Percentiles rank a stretch among this genome's conserved stretches.
Conservation (phyloP, 75 land plant species). For the Selaginella tamariscina region DNA sequence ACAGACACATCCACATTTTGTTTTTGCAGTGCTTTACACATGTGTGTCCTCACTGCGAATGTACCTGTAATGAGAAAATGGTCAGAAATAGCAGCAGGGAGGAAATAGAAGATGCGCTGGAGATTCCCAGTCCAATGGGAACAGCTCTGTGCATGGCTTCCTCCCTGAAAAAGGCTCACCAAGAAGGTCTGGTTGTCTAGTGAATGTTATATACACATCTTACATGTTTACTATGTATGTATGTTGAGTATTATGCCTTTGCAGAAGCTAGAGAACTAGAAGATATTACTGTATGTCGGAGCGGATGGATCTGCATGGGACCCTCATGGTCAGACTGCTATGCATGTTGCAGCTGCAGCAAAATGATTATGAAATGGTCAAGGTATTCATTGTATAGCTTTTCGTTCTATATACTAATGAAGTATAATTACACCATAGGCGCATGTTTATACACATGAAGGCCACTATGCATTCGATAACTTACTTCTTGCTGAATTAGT, state of each 20-base stretch:
- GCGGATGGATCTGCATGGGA: slow-evolving; percentile 74
- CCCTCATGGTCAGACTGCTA: slow-evolving; percentile 48
- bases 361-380: slow-evolving; percentile 76
- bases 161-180: slow-evolving; percentile 76
- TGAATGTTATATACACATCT: not conserved
- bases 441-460: too few species aligned
- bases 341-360: slow-evolving; percentile 76
- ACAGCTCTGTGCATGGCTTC: slow-evolving; percentile 92
- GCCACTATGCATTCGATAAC: too few species aligned
- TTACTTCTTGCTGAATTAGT: too few species aligned
- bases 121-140: slow-evolving; percentile 55
- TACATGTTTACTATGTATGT: too few species aligned
- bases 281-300: slow-evolving; percentile 62
- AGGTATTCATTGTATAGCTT: slow-evolving; percentile 43
- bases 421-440: too few species aligned
- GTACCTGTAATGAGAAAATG: slow-evolving; percentile 73
- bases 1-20: too few species aligned
- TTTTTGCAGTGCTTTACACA: slow-evolving; percentile 61
- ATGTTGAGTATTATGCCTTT: not conserved
- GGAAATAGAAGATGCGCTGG: slow-evolving; percentile 54
- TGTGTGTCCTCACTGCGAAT: slow-evolving; percentile 72
- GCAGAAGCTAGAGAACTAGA: slow-evolving; percentile 80
- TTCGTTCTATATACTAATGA: too few species aligned
- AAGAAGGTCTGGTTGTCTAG: too few species aligned
- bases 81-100: slow-evolving; percentile 68